Percentiles rank a stretch among this genome's conserved stretches.
Evolutionary conservation across 768 basidiomycete species (phyloP).

Genomic region (Trichaptum fuscoviolaceum): DNA sequence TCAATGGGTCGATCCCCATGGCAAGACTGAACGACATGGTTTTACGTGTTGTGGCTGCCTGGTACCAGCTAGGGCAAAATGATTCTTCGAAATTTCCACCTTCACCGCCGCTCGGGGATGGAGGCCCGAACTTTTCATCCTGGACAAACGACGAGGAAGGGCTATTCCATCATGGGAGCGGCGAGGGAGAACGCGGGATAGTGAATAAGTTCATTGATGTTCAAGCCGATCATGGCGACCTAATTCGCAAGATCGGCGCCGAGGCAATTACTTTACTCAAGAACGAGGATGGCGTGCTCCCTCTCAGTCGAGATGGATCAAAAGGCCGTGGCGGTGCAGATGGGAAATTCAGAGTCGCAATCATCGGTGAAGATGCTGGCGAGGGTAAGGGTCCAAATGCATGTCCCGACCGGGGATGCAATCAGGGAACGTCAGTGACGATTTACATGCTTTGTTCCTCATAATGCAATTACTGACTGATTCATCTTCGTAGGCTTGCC

Average conservation of each 20-base stretch:
- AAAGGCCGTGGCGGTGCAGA: neutral
- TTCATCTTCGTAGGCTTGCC: conserved; percentile 19
- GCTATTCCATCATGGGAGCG: conserved; percentile 8
- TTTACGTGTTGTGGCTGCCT: conserved; percentile 22
- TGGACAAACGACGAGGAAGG: conserved; percentile 16
- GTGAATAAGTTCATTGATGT: conserved; percentile 47
- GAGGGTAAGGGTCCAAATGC: conserved; percentile 35
- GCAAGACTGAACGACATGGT: conserved; percentile 30
- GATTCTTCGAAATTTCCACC: conserved; percentile 2
- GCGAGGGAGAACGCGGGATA: conserved; percentile 1
- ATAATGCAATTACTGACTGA: conserved; percentile 25
- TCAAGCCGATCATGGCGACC: conserved; percentile 34
- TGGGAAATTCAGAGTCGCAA: conserved; percentile 4
- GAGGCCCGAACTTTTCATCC: conserved; percentile 3
- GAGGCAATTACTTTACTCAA: conserved; percentile 66
- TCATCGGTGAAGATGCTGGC: conserved; percentile 32
- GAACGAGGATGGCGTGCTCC: conserved; percentile 19
- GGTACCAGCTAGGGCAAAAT: conserved; percentile 21
- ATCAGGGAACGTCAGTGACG: conserved; percentile 31
- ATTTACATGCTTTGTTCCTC: conserved; percentile 25
- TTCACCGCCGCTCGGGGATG: conserved; percentile 11
- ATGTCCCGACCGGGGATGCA: conserved; percentile 24
- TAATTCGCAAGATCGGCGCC: conserved; percentile 59
- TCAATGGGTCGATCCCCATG: conserved; percentile 31
- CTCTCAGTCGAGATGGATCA: neutral